Evolutionary conservation across 306 rosid species (phyloP).

Genomic region (Crataegus laevigata): DNA sequence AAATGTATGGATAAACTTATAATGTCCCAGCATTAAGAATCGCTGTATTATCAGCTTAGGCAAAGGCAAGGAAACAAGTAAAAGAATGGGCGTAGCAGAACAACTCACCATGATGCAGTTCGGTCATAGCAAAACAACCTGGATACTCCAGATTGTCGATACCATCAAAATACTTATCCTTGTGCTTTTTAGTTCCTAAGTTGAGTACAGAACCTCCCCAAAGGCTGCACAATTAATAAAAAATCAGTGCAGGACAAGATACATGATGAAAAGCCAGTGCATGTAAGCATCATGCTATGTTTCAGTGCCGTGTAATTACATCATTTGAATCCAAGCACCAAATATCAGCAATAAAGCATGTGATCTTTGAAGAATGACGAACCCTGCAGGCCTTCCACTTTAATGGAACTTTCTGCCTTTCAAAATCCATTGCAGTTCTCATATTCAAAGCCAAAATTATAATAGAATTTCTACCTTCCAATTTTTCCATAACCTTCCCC

Average conservation of each 20-base stretch:
- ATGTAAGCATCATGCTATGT: background rate
- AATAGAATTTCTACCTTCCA: background rate
- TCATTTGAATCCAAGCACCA: background rate
- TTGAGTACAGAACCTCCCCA: conserved; percentile 97
- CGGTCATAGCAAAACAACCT: conserved; percentile 98
- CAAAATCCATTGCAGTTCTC: background rate
- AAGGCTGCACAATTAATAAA: conserved; percentile 37
- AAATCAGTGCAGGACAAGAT: background rate
- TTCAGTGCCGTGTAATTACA: background rate
- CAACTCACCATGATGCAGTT: conserved; percentile 78
- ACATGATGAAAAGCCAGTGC: background rate
- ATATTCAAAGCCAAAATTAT: background rate
- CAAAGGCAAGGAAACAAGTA: background rate
- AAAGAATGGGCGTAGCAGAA: background rate
- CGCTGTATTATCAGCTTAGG: background rate
- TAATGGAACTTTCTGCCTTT: background rate
- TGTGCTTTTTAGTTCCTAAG: conserved; percentile 86
- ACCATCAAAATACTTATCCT: conserved; percentile 77
- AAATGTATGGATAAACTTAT: background rate
- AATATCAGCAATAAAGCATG: background rate
- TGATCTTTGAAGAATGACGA: background rate
- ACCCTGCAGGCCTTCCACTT: background rate
- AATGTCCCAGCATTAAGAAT: background rate
- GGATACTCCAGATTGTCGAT: conserved; percentile 78
- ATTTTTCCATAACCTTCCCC: background rate